Evolutionary conservation across 2,329 filamentous ascomycete species (phyloP).

Genomic region (Bipolaris victoriae): DNA sequence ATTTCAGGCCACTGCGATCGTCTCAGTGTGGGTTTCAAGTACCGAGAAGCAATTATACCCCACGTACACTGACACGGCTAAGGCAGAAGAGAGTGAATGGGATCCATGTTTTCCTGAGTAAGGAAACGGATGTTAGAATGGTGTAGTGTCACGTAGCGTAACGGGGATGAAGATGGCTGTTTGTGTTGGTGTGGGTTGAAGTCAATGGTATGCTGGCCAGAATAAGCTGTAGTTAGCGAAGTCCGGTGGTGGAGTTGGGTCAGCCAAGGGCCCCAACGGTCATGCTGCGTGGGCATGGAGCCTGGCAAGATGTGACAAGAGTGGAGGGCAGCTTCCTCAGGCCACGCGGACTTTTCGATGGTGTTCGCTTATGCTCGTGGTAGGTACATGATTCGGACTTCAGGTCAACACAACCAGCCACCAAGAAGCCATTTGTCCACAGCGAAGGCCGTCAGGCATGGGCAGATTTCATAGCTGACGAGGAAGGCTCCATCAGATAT

Average conservation of each 20-base stretch:
- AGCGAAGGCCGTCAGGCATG: neutral
- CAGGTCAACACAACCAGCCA: neutral
- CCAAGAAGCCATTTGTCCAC: neutral
- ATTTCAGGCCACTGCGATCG: neutral
- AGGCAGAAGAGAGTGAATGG: neutral
- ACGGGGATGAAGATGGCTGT: conserved; percentile 1
- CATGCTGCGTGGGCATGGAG: conserved; percentile 2
- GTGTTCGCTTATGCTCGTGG: neutral
- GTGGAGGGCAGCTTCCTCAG: neutral
- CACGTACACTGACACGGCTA: neutral
- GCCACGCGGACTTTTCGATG: neutral
- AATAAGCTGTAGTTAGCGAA: conserved; percentile 17
- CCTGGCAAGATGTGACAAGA: neutral
- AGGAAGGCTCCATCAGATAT: neutral
- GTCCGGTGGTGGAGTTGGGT: conserved; percentile 12
- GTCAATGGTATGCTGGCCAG: conserved; percentile 9
- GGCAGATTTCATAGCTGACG: too few species aligned
- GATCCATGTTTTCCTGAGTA: neutral
- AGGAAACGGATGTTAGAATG: neutral
- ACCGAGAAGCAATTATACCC: conserved; percentile 3
- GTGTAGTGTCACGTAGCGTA: neutral
- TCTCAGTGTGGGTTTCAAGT: conserved; percentile 10
- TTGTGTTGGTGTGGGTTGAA: neutral
- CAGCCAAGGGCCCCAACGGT: neutral
- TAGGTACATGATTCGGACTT: neutral